Conservation (phyloP, 257 asterid genomes). For the Salvia hispanica region DNA sequence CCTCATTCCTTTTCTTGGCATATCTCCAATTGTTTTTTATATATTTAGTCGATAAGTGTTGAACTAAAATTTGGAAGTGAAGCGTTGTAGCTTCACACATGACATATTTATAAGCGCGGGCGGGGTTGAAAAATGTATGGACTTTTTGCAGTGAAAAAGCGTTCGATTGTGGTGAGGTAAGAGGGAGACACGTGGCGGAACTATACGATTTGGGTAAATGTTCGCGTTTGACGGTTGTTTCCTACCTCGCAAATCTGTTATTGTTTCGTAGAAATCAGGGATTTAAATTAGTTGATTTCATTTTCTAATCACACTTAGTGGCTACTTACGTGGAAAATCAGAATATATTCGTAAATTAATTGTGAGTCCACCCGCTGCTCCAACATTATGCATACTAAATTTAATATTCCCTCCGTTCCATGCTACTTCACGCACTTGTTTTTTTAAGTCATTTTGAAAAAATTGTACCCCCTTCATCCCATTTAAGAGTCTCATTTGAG, state of each 20-base stretch:
- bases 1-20: constrained; percentile 79
- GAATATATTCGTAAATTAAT: too few relatives aligned
- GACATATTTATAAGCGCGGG: background rate
- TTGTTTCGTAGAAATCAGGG: constrained; percentile 17
- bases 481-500: too few relatives aligned
- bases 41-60: background rate
- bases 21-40: background rate
- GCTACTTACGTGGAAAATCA: too few relatives aligned
- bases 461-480: too few relatives aligned
- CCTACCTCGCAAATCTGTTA: constrained; percentile 17
- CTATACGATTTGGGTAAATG: background rate
- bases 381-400: too few relatives aligned
- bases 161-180: constrained; percentile 8
- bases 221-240: background rate
- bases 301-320: too few relatives aligned
- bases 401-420: too few relatives aligned
- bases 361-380: too few relatives aligned
- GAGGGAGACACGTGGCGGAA: constrained; percentile 27
- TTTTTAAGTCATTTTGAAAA: too few relatives aligned
- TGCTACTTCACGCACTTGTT: too few relatives aligned
- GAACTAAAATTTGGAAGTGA: constrained; percentile 19
- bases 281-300: background rate
- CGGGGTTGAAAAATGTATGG: constrained; percentile 18
- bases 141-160: constrained; percentile 9
- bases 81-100: background rate